Percentiles rank a stretch among this genome's conserved stretches.
These are phyloP conservation scores for Colletotrichum higginsianum DNA, from an alignment of 2,329 filamentous ascomycete genomes.

Conservation along the genomic window DNA sequence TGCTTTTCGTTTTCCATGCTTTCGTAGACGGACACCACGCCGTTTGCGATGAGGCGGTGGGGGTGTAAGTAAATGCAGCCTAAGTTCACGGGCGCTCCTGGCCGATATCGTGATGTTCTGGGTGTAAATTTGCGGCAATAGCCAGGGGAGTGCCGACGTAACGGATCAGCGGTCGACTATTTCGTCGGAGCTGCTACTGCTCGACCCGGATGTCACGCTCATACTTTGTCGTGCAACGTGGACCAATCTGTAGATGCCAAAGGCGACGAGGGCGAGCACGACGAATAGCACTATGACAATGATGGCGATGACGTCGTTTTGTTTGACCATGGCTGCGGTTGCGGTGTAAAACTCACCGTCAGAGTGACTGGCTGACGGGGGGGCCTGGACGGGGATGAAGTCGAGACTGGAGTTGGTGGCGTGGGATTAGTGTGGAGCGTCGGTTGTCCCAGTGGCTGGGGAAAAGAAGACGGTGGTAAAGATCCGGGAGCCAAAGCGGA, in stretches of 20 bases:
- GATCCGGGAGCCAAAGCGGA: constrained; percentile 15
- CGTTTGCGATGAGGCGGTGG: not conserved
- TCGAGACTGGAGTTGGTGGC: not conserved
- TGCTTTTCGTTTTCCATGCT: not conserved
- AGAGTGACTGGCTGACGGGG: constrained; percentile 6
- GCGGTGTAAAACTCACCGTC: constrained; percentile 6
- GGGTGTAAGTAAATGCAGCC: not conserved
- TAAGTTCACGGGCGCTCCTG: not conserved
- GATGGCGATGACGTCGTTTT: constrained; percentile 78
- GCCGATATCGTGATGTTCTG: not conserved
- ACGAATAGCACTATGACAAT: constrained; percentile 78
- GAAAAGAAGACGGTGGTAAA: not conserved
- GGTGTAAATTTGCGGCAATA: not conserved
- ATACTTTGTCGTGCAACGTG: constrained; percentile 63
- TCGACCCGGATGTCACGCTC: constrained; percentile 55
- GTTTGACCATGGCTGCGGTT: constrained; percentile 66
- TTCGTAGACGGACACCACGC: not conserved
- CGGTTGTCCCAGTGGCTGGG: constrained; percentile 8
- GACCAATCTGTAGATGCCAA: constrained; percentile 75
- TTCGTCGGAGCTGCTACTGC: constrained; percentile 47
- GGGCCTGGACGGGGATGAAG: not conserved
- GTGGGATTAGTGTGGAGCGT: constrained; percentile 2
- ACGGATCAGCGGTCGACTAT: constrained; percentile 46
- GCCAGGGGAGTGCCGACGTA: not conserved
- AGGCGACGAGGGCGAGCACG: constrained; percentile 72